Evolutionary conservation across 306 rosid species (phyloP).

Genomic region (Corylus heterophylla): DNA sequence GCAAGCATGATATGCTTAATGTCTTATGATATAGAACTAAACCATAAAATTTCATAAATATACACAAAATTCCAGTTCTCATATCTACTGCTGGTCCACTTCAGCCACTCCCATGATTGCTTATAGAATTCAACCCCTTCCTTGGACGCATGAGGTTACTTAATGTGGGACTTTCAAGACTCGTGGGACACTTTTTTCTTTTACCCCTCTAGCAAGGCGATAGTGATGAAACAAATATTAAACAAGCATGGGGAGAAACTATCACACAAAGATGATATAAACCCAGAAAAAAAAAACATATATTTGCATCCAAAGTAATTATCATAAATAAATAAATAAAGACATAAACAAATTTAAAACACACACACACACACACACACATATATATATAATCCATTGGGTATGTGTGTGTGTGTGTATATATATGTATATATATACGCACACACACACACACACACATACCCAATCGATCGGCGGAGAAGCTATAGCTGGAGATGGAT

Average conservation of each 20-base stretch:
- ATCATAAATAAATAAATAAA: too few relatives aligned
- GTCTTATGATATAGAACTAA: not conserved
- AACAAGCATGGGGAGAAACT: slow-evolving; percentile 6
- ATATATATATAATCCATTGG: too few relatives aligned
- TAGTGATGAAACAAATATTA: slow-evolving; percentile 1
- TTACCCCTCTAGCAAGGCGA: not conserved
- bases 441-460: too few relatives aligned
- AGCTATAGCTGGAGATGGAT: too few relatives aligned
- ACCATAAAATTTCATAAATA: not conserved
- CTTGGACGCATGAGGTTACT: not conserved
- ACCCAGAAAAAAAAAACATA: not conserved
- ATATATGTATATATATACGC: too few relatives aligned
- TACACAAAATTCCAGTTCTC: not conserved
- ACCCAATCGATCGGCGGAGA: too few relatives aligned
- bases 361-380: too few relatives aligned
- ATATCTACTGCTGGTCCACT: not conserved
- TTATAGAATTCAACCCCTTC: not conserved
- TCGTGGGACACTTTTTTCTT: not conserved
- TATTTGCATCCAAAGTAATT: too few relatives aligned
- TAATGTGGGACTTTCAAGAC: not conserved
- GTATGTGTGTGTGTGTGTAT: too few relatives aligned
- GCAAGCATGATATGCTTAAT: not conserved
- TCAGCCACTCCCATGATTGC: not conserved
- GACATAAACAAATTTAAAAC: too few relatives aligned
- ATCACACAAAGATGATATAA: slow-evolving; percentile 7